These are phyloP conservation scores for Ophiostoma australiae DNA, from an alignment of 2,329 filamentous ascomycete genomes.

Conservation along the genomic window DNA sequence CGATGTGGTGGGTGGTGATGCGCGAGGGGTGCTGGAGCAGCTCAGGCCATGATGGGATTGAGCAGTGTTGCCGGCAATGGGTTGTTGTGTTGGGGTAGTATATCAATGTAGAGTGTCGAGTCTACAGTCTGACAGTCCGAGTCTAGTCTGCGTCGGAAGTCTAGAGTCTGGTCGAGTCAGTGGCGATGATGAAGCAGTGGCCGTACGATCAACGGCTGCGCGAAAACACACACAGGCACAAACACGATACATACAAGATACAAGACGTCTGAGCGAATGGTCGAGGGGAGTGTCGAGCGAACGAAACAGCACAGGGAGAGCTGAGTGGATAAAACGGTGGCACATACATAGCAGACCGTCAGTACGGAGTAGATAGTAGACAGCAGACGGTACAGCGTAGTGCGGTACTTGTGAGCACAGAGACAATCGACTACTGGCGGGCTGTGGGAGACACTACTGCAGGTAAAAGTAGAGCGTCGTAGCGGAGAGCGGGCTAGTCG, in stretches of 20 bases:
- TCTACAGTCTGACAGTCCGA: not conserved
- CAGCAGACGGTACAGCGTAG: not conserved
- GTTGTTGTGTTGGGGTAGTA: not conserved
- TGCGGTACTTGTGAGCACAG: not conserved
- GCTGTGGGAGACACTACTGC: not conserved
- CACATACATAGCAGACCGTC: too few species aligned
- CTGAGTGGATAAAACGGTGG: not conserved
- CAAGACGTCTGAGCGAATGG: not conserved
- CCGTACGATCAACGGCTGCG: conserved; percentile 11
- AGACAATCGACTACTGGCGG: too few species aligned
- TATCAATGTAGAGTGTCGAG: not conserved
- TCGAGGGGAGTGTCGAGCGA: not conserved
- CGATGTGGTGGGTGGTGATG: not conserved
- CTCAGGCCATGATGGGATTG: not conserved
- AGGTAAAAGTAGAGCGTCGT: not conserved
- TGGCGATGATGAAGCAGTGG: not conserved
- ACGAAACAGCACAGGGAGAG: conserved; percentile 6
- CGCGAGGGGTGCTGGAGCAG: not conserved
- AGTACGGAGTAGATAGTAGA: not conserved
- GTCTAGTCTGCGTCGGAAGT: not conserved
- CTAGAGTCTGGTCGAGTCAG: not conserved
- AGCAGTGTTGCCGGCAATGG: not conserved
- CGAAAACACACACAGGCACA: conserved; percentile 4
- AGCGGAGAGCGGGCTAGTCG: not conserved
- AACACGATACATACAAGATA: not conserved